phyloP scores from a whole-genome alignment of 768 basidiomycete genomes.

The Auricularia cornea region DNA sequence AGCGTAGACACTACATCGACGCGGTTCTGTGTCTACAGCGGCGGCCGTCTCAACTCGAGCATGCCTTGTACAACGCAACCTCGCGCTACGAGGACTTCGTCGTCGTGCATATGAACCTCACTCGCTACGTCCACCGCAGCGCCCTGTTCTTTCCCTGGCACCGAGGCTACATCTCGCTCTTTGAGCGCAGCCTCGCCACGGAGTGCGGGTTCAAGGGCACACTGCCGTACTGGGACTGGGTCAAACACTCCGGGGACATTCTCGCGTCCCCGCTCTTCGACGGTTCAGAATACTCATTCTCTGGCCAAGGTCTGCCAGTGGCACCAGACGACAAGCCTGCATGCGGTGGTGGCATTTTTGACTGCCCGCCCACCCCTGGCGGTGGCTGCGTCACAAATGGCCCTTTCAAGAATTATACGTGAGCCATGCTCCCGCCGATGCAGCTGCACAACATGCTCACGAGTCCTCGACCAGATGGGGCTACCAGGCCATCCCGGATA shows the following conservation, averaged over 20 bases:
- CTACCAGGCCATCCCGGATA: background rate
- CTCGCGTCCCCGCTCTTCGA: background rate
- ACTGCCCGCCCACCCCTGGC: background rate
- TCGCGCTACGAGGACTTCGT: background rate
- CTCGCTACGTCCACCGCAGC: background rate
- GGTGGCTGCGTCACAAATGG: background rate
- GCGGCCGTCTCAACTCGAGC: background rate
- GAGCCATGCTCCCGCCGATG: background rate
- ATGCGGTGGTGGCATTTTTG: background rate
- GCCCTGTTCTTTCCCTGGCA: conserved; percentile 28
- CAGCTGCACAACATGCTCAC: background rate
- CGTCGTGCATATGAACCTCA: background rate
- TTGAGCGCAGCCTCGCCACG: conserved; percentile 17
- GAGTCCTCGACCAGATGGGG: background rate
- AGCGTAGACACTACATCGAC: background rate
- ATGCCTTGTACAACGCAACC: background rate
- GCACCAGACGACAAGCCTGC: background rate
- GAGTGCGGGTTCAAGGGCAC: conserved; percentile 20
- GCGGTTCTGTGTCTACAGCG: background rate
- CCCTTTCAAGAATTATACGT: background rate
- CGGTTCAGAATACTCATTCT: background rate
- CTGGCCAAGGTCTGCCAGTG: background rate
- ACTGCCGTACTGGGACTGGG: conserved; percentile 23
- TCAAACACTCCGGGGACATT: background rate
- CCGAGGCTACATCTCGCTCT: conserved; percentile 18